phyloP scores from a whole-genome alignment of 352 stramenopile genomes.

The Blastocystis sp. region DNA sequence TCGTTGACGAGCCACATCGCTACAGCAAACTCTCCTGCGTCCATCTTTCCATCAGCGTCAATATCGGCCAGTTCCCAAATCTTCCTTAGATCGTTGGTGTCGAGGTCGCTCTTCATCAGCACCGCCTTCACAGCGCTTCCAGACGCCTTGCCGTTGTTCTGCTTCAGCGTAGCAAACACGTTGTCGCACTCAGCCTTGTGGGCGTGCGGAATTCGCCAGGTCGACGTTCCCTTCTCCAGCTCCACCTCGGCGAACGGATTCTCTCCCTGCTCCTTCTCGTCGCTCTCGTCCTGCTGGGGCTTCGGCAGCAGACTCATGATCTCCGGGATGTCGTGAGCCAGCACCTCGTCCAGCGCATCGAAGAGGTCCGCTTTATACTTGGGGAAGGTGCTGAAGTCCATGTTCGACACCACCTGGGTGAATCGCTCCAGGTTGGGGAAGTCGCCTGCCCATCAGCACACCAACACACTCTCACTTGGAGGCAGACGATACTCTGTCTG shows the following conservation, averaged over 20 bases:
- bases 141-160: conserved; percentile 60
- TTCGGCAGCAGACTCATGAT: conserved; percentile 74
- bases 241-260: conserved; percentile 66
- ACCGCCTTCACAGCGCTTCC: conserved; percentile 70
- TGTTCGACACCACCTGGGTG: conserved; percentile 70
- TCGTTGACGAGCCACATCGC: conserved; percentile 78
- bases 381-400: conserved; percentile 82
- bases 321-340: conserved; percentile 82
- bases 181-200: conserved; percentile 75
- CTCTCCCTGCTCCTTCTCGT: conserved; percentile 28
- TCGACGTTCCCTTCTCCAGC: conserved; percentile 25
- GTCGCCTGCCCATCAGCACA: conserved; percentile 67
- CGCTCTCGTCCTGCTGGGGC: conserved; percentile 32
- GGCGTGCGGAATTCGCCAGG: conserved; percentile 70
- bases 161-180: conserved; percentile 72
- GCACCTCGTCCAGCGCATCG: conserved; percentile 76
- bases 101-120: conserved; percentile 75
- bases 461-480: conserved; percentile 63
- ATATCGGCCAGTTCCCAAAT: conserved; percentile 83
- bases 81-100: conserved; percentile 72
- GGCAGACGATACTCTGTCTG: conserved; percentile 91
- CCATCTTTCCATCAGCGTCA: conserved; percentile 77
- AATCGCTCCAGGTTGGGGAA: conserved; percentile 85
- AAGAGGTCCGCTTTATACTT: conserved; percentile 76
- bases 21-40: conserved; percentile 80